Base-by-base conservation (phyloP, 106 monocot species). In the Alisma plantagoaquatica region DNA sequence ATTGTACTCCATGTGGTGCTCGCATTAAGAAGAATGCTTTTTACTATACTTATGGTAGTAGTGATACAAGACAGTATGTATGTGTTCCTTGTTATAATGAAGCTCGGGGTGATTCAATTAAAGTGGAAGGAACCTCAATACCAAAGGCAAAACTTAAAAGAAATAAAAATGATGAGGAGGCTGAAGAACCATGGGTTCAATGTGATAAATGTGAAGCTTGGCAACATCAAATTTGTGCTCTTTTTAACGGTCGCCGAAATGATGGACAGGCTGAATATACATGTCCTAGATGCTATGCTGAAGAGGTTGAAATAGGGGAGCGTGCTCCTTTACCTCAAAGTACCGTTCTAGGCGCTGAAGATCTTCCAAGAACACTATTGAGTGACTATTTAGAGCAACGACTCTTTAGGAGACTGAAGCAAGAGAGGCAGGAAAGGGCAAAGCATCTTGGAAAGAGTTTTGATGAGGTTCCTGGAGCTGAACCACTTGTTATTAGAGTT, bases 131-230 rank as follows among this genome's bases (percentile, higher is more conserved):
- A 55, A 35, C 60, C 33, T 10, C 35, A 23, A 70, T 71, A 57
- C 44, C 54, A 1, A 98, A 98, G 49, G 58, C 78, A 50, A 89
- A 52, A 73, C 70, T 98, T 60, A 85, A 98, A 65, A 98, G 82
- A 57, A 98, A 85, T 65, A 89, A 59, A 62, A 98, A 98, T 62
- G 89, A 85, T 58, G 84, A 85, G 60, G 96, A 98, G 79, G 74
- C 78, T 56, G 96, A 89, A 75, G 96, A 98, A 88, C 66, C 89
- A 89, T 98, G 96, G 96, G 96, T 89, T 52, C 89, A 98, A 65
- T 98, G 96, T 59, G 96, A 98, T 69, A 98, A 98, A 69, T 98
- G 96, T 72, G 89, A 98, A 77, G 84, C 89, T 23, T 98, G 96
- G 96, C 96, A 98, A 41, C 96, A 98, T 72, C 96, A 98, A 57